Base-by-base conservation (phyloP, 1,139 yeast species). In the Diutina scorzettiae region DNA sequence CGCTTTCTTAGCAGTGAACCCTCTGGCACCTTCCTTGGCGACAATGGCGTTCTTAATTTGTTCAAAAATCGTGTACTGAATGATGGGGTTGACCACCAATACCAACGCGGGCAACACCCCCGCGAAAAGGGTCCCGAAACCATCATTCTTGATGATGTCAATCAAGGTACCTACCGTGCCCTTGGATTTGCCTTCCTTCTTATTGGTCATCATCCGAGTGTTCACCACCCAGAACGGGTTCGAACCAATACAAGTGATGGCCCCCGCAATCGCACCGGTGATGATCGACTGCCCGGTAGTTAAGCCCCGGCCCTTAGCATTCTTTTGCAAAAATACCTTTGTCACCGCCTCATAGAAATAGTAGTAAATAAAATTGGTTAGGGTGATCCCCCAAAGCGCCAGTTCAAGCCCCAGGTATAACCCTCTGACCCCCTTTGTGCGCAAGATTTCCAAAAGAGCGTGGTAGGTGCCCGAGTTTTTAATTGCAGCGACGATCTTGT, bases 221-320 rank as follows among this genome's bases (percentile, higher is more conserved):
- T 86, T 86, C 44, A 91, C 93, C 31, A 86, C 95, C 97, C 97
- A 87, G 52, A 87, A 79, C 29, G 97, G 97, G 60, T 89, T 89
- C n/a, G 95, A 80, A 16, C 82, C 73, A 19, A 84, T 66, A 45
- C 89, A 84, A 2, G 96, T 86, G 37, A 87, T 74, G 7, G 89
- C 74, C 0, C 97, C 96, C 2, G 96, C 95, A 52, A 84, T 67
- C 1, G 93, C 82, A 16, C 96, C 95, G 3, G 89, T 80, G 4
- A 73, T 48, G 53, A 87, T 81, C 44, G 89, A 77, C 59, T 87
- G 94, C 11, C 71, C 45, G 1, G 96, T 78, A 14, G 79, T 62
- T 42, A 81, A 61, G 1, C 78, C 78, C 42, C 59, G 53, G 3
- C 56, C 56, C 44, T 53, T 56, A 42, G 60, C 47, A 46, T 63